Evolutionary conservation across 768 basidiomycete genomes (phyloP).

Genomic region (Mycena belliarum): DNA sequence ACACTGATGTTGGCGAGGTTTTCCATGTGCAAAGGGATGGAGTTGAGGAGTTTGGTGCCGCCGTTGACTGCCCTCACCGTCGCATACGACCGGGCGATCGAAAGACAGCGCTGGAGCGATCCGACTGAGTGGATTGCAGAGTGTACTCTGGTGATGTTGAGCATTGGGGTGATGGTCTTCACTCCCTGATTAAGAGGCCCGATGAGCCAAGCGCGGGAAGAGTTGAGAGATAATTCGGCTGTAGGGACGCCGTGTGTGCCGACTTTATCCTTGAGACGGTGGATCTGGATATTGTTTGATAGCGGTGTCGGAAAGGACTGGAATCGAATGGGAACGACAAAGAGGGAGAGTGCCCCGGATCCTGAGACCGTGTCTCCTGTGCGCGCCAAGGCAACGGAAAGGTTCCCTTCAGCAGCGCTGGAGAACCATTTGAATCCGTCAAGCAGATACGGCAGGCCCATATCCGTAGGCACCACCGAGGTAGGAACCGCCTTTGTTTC

Average conservation of each 20-base stretch:
- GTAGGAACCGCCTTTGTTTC: constrained; percentile 59
- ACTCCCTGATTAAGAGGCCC: constrained; percentile 61
- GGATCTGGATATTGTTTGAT: constrained; percentile 63
- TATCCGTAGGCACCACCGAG: not conserved
- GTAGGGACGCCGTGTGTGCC: constrained; percentile 75
- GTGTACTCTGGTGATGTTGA: constrained; percentile 76
- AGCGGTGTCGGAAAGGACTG: constrained; percentile 48
- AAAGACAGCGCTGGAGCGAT: constrained; percentile 58
- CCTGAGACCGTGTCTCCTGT: constrained; percentile 58
- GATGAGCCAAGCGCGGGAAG: constrained; percentile 60
- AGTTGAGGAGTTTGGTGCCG: constrained; percentile 49
- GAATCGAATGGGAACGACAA: constrained; percentile 63
- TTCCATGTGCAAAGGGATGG: constrained; percentile 64
- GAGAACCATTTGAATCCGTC: constrained; percentile 85
- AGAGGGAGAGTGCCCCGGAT: constrained; percentile 68
- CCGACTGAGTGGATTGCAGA: constrained; percentile 61
- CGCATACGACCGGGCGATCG: constrained; percentile 65
- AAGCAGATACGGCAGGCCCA: constrained; percentile 46
- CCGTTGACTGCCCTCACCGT: constrained; percentile 53
- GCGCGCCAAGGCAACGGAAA: constrained; percentile 73
- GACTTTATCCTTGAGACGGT: constrained; percentile 78
- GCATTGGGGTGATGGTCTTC: constrained; percentile 64
- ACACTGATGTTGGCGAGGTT: constrained; percentile 60
- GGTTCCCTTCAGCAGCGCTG: constrained; percentile 73
- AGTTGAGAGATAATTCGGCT: constrained; percentile 65